These are phyloP conservation scores for Tricholoma flavovirens DNA, from an alignment of 768 basidiomycete genomes.

Conservation along the genomic window DNA sequence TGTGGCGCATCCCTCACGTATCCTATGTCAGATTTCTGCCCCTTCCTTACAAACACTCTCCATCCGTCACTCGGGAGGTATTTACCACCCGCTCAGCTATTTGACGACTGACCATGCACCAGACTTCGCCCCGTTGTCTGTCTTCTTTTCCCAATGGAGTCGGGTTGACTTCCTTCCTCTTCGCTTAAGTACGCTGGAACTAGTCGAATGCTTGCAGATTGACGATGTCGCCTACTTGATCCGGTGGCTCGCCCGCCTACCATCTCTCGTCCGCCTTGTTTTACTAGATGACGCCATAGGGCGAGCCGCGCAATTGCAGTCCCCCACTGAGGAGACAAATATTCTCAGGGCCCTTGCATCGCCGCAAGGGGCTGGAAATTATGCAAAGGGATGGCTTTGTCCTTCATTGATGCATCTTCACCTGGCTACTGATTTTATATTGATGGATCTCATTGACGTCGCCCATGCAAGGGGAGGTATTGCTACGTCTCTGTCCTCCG, in stretches of 20 bases:
- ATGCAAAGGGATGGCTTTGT: constrained; percentile 21
- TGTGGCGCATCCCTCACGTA: constrained; percentile 6
- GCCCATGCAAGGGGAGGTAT: constrained; percentile 17
- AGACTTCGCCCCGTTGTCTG: constrained; percentile 5
- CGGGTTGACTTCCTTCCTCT: constrained; percentile 16
- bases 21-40: constrained; percentile 11
- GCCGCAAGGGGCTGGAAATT: constrained; percentile 12
- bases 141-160: constrained; percentile 25
- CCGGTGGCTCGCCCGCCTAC: constrained; percentile 24
- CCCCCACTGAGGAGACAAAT: constrained; percentile 10
- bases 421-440: constrained; percentile 12
- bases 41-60: constrained; percentile 19
- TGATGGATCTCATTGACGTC: constrained; percentile 17
- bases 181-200: constrained; percentile 23
- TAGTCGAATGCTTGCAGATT: constrained; percentile 15
- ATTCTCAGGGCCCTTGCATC: constrained; percentile 19
- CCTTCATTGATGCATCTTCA: constrained; percentile 20
- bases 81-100: neutral
- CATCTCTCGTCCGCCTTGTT: constrained; percentile 22
- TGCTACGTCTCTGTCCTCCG: neutral
- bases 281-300: constrained; percentile 16
- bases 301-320: constrained; percentile 3
- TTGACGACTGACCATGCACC: neutral
- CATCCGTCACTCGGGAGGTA: constrained; percentile 12
- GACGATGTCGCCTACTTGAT: constrained; percentile 23